Percentiles rank a stretch among this genome's conserved stretches.
These are phyloP conservation scores for Epichloe hybrida DNA, from an alignment of 2,329 filamentous ascomycete species.

Conservation along the genomic window DNA sequence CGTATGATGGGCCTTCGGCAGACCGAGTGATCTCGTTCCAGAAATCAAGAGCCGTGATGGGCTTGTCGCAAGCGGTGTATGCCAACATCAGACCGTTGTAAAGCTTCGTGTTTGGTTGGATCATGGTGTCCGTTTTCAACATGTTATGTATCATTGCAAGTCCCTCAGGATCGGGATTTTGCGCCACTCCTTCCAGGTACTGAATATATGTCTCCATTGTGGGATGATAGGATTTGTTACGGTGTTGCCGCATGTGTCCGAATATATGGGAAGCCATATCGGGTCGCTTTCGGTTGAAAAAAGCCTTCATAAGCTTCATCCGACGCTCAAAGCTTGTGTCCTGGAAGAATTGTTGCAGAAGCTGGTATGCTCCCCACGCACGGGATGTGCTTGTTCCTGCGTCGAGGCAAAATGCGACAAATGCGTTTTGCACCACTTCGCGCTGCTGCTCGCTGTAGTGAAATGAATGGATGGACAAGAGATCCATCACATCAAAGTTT, in stretches of 20 bases:
- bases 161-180: conserved; percentile 38
- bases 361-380: conserved; percentile 51
- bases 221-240: conserved; percentile 49
- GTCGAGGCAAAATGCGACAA: conserved; percentile 57
- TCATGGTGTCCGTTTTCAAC: conserved; percentile 77
- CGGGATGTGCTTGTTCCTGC: conserved; percentile 45
- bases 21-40: conserved; percentile 77
- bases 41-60: conserved; percentile 56
- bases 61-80: conserved; percentile 56
- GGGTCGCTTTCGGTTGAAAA: conserved; percentile 62
- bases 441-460: conserved; percentile 60
- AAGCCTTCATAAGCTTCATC: conserved; percentile 62
- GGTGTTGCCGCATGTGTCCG: conserved; percentile 80
- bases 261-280: conserved; percentile 84
- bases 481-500: conserved; percentile 64
- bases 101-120: conserved; percentile 63
- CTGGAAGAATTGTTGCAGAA: conserved; percentile 51
- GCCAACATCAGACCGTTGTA: conserved; percentile 81
- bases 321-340: conserved; percentile 54
- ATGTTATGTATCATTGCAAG: conserved; percentile 77
- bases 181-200: conserved; percentile 63
- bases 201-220: conserved; percentile 60
- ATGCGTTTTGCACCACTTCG: conserved; percentile 46
- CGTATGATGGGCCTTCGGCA: conserved; percentile 73
- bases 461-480: conserved; percentile 62